Percentiles rank a stretch among this genome's conserved stretches.
phyloP scores from a whole-genome alignment of 306 rosid genomes.

The Medicago lupulina region DNA sequence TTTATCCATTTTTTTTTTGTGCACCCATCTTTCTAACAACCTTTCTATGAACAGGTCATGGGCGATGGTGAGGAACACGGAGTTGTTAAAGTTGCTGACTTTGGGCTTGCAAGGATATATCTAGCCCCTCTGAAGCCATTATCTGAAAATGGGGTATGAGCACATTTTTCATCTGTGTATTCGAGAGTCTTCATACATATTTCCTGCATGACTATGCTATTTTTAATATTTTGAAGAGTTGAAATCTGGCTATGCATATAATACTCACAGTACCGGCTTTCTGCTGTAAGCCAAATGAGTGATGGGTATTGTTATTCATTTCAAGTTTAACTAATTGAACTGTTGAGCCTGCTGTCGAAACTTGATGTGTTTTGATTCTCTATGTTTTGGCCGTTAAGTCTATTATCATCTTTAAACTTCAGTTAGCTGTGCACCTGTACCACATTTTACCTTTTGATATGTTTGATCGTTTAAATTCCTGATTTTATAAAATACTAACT shows the following conservation, averaged over 20 bases:
- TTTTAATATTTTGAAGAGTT: conserved; percentile 7
- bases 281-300: conserved; percentile 30
- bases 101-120: conserved; percentile 98
- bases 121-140: conserved; percentile 91
- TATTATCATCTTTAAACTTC: conserved; percentile 19
- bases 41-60: conserved; percentile 70
- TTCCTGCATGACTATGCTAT: conserved; percentile 7
- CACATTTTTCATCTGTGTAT: conserved; percentile 36
- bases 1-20: conserved; percentile 11
- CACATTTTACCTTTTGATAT: conserved; percentile 14
- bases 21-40: conserved; percentile 25
- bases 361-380: conserved; percentile 21
- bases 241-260: conserved; percentile 19
- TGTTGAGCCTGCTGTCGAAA: conserved; percentile 9
- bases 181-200: not conserved
- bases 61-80: conserved; percentile 96
- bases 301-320: conserved; percentile 33
- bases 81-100: conserved; percentile 91
- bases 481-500: conserved; percentile 33
- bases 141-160: conserved; percentile 75
- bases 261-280: conserved; percentile 9
- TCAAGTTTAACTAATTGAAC: conserved; percentile 34
- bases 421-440: conserved; percentile 27
- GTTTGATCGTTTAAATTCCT: conserved; percentile 37
- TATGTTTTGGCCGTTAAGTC: conserved; percentile 17